Evolutionary conservation across 2,329 filamentous ascomycete genomes (phyloP).

Genomic region (Lasiodiplodia citricola): DNA sequence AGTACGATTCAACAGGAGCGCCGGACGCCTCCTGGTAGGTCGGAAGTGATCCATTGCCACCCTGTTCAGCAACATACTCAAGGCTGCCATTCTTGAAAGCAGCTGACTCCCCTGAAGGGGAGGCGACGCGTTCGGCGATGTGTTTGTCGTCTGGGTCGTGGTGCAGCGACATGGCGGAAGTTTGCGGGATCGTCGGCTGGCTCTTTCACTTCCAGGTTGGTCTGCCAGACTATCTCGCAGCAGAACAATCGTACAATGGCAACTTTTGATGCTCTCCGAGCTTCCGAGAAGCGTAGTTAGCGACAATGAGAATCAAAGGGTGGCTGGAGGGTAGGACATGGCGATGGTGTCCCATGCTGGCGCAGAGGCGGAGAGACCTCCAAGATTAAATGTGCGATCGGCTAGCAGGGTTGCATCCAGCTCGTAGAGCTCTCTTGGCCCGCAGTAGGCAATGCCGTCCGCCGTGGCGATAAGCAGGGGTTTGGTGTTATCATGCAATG

Average conservation of each 20-base stretch:
- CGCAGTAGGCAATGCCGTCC: background rate
- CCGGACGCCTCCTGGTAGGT: conserved; percentile 67
- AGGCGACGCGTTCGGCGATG: conserved; percentile 11
- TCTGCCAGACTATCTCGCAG: background rate
- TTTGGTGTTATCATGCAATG: conserved; percentile 23
- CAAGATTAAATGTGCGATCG: conserved; percentile 9
- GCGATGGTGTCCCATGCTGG: background rate
- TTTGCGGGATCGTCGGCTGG: background rate
- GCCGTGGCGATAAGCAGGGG: conserved; percentile 7
- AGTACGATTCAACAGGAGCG: conserved; percentile 64
- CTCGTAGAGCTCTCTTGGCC: background rate
- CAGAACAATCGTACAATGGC: background rate
- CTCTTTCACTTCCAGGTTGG: background rate
- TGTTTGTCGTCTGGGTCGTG: conserved; percentile 7
- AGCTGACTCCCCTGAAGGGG: conserved; percentile 5
- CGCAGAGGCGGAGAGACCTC: background rate
- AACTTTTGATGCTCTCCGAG: background rate
- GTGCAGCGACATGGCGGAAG: background rate
- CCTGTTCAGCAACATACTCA: conserved; percentile 50
- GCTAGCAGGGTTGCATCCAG: background rate
- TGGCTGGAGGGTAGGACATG: background rate
- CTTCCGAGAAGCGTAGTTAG: background rate
- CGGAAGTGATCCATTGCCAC: conserved; percentile 56
- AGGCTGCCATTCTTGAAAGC: conserved; percentile 46
- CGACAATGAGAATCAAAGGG: background rate